Percentiles rank a stretch among this genome's conserved stretches.
Conservation (phyloP, 192 early-diverging fungal species). For the Globomyces pollinis-pini region DNA sequence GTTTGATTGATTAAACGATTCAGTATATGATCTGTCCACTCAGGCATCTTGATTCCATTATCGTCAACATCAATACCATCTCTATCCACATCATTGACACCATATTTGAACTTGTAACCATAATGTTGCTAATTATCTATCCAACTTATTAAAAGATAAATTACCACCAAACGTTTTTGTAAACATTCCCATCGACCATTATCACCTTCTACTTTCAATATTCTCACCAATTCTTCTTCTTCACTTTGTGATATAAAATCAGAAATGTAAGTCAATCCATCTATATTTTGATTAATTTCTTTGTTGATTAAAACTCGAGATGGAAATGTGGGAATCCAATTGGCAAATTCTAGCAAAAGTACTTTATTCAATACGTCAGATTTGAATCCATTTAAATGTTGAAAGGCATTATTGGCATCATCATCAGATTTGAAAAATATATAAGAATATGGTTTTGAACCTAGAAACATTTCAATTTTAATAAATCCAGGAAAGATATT, state of each 20-base stretch:
- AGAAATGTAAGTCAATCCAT: conserved; percentile 21
- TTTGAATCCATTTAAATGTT: conserved; percentile 15
- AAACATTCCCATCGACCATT: conserved; percentile 31
- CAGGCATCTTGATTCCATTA: not conserved
- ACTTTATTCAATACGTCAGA: conserved; percentile 19
- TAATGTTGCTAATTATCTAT: no score
- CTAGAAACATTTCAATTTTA: conserved; percentile 3
- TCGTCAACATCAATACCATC: conserved; percentile 3
- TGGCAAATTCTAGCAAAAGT: conserved; percentile 32
- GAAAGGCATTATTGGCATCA: conserved; percentile 20
- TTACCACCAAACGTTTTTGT: conserved; percentile 38
- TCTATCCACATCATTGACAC: conserved; percentile 12
- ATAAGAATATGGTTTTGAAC: conserved; percentile 36
- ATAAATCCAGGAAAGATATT: not conserved
- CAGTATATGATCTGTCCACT: conserved; percentile 13
- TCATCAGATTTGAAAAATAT: conserved; percentile 18
- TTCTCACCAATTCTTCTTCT: conserved; percentile 22
- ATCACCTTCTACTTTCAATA: not conserved
- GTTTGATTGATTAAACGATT: conserved; percentile 10
- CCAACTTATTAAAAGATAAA: no score
- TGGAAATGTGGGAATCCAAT: conserved; percentile 1
- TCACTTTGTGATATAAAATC: conserved; percentile 35
- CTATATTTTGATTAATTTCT: conserved; percentile 2
- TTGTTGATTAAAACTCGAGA: not conserved
- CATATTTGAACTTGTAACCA: conserved; percentile 25